phyloP scores from a whole-genome alignment of 1,284 basidiomycete genomes.

The Tranzscheliella williamsii region DNA sequence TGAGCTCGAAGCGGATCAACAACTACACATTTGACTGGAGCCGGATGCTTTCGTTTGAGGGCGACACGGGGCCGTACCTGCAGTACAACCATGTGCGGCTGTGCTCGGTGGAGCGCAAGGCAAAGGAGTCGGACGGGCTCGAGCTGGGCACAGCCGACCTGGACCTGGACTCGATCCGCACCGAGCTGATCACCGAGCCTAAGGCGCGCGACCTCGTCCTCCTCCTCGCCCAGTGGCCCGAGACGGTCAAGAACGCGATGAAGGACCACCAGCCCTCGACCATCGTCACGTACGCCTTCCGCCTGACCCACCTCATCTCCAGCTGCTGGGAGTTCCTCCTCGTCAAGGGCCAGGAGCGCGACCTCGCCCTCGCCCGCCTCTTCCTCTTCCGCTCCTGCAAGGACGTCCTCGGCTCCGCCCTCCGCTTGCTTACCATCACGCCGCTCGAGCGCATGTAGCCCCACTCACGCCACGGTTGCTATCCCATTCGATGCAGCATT shows the following conservation, averaged over 20 bases:
- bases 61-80: conserved; percentile 76
- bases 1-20: conserved; percentile 94
- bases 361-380: conserved; percentile 81
- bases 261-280: conserved; percentile 87
- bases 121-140: conserved; percentile 72
- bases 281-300: conserved; percentile 77
- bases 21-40: conserved; percentile 96
- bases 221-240: conserved; percentile 85
- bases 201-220: conserved; percentile 86
- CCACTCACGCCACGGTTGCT: too few species aligned
- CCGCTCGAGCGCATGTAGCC: conserved; percentile 81
- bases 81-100: conserved; percentile 90
- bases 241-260: conserved; percentile 81
- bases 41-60: conserved; percentile 93
- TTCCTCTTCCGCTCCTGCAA: conserved; percentile 86
- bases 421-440: conserved; percentile 83
- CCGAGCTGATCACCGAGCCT: conserved; percentile 69
- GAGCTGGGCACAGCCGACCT: conserved; percentile 69
- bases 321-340: conserved; percentile 85
- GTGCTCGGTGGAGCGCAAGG: conserved; percentile 89
- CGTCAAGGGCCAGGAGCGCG: conserved; percentile 74
- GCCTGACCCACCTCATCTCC: conserved; percentile 77
- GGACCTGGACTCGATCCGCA: conserved; percentile 70
- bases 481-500: too few species aligned
- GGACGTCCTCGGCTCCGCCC: conserved; percentile 82